phyloP scores from a whole-genome alignment of 495 filamentous ascomycete species.

The Aspergillus taichungensis region DNA sequence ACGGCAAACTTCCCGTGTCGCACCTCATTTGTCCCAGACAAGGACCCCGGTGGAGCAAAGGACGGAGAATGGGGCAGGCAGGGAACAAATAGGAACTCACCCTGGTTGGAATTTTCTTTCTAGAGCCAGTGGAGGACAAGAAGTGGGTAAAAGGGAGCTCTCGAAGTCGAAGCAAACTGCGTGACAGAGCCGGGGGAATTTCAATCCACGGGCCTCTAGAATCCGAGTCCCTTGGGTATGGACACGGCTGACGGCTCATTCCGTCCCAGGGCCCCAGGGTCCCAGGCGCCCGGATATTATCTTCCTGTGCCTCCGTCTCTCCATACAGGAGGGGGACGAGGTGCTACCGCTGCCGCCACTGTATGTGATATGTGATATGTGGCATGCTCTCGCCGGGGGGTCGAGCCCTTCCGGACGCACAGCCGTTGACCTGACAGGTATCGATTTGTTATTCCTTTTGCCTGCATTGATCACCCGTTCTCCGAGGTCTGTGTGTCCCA shows the following conservation, averaged over 20 bases:
- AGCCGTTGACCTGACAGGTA: conserved; percentile 13
- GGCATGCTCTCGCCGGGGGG: not conserved
- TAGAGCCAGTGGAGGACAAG: not conserved
- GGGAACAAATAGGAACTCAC: conserved; percentile 6
- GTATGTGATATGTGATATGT: no score
- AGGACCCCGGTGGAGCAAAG: not conserved
- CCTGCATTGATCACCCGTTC: conserved; percentile 19
- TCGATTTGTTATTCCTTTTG: conserved; percentile 1
- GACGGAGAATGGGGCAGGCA: not conserved
- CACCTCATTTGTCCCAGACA: conserved; percentile 8
- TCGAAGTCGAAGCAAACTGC: conserved; percentile 1
- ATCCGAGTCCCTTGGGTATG: conserved; percentile 5
- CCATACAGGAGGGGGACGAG: no score
- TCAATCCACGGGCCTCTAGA: no score
- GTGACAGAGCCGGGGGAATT: not conserved
- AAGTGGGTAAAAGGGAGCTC: no score
- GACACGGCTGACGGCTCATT: conserved; percentile 8
- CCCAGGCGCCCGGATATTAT: conserved; percentile 7
- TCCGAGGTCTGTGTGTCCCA: conserved; percentile 8
- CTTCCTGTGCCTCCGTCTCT: no score
- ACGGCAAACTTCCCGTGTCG: conserved; percentile 7
- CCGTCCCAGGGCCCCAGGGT: not conserved
- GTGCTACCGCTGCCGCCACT: no score
- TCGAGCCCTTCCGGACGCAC: conserved; percentile 7
- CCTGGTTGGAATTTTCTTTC: not conserved